phyloP scores from a whole-genome alignment of 2,329 filamentous ascomycete species.

The Zymoseptoria ardabiliae region DNA sequence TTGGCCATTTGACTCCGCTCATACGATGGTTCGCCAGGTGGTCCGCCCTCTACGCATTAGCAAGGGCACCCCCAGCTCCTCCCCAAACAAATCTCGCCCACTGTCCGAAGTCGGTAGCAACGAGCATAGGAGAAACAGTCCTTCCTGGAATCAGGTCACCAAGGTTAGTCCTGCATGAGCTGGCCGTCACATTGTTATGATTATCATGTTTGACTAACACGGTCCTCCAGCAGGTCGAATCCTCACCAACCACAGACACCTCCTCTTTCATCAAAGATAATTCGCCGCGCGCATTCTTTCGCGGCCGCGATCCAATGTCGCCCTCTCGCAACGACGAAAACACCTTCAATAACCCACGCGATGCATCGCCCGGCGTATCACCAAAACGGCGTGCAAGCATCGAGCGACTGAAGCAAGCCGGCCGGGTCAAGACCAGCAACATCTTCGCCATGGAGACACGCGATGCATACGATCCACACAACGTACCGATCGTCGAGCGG shows the following conservation, averaged over 20 bases:
- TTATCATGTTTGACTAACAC: not conserved
- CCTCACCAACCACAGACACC: constrained; percentile 57
- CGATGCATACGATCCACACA: constrained; percentile 81
- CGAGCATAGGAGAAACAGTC: constrained; percentile 82
- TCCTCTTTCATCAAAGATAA: constrained; percentile 45
- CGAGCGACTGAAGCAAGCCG: constrained; percentile 89
- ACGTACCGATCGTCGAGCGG: constrained; percentile 69
- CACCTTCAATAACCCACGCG: constrained; percentile 40
- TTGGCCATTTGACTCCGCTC: not conserved
- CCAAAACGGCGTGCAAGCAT: constrained; percentile 75
- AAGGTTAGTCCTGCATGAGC: constrained; percentile 47
- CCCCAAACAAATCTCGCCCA: constrained; percentile 57
- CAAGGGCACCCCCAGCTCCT: constrained; percentile 55
- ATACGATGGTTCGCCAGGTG: constrained; percentile 37
- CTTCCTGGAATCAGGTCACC: constrained; percentile 70
- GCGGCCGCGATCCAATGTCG: constrained; percentile 61
- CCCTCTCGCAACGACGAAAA: constrained; percentile 66
- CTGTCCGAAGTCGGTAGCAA: constrained; percentile 84
- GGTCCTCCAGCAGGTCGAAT: constrained; percentile 42
- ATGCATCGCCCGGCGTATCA: constrained; percentile 52
- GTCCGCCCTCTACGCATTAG: constrained; percentile 74
- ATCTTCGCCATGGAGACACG: constrained; percentile 92
- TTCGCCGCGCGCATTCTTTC: constrained; percentile 88
- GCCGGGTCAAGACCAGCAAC: constrained; percentile 94
- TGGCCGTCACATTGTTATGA: not conserved